Evolutionary conservation across 225 moss, liverwort and hornwort genomes (phyloP).

Genomic region (Pleurozium schreberi): DNA sequence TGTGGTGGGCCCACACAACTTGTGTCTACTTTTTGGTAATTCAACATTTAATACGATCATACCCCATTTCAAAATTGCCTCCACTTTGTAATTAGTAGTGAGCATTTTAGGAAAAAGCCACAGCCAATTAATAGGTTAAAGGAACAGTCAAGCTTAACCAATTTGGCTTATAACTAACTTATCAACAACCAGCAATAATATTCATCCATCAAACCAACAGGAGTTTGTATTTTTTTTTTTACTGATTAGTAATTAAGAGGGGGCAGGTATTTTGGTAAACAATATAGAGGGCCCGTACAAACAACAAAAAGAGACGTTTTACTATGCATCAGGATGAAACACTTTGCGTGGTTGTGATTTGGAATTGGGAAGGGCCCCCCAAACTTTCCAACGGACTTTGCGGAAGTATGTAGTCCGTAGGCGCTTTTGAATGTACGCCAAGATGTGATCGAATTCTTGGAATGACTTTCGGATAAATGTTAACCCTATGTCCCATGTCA

Average conservation of each 20-base stretch:
- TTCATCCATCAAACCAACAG: background rate
- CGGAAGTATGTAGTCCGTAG: too few relatives aligned
- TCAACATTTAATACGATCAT: background rate
- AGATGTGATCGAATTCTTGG: background rate
- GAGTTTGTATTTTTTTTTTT: background rate
- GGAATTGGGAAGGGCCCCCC: background rate
- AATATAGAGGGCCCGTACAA: background rate
- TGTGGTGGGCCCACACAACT: background rate
- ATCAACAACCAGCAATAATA: background rate
- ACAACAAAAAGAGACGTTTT: background rate
- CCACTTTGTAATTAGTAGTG: background rate
- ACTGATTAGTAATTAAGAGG: background rate
- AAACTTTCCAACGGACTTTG: background rate
- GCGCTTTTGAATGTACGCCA: background rate
- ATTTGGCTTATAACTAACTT: background rate
- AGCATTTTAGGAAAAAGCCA: background rate
- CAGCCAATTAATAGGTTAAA: background rate
- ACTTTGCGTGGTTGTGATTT: background rate
- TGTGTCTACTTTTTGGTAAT: background rate
- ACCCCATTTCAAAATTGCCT: background rate
- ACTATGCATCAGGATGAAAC: background rate
- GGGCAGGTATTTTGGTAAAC: background rate
- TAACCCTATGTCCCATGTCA: background rate
- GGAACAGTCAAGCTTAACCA: background rate
- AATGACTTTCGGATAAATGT: background rate